Conservation (phyloP, 208 protist species). For the Leishmania major region DNA sequence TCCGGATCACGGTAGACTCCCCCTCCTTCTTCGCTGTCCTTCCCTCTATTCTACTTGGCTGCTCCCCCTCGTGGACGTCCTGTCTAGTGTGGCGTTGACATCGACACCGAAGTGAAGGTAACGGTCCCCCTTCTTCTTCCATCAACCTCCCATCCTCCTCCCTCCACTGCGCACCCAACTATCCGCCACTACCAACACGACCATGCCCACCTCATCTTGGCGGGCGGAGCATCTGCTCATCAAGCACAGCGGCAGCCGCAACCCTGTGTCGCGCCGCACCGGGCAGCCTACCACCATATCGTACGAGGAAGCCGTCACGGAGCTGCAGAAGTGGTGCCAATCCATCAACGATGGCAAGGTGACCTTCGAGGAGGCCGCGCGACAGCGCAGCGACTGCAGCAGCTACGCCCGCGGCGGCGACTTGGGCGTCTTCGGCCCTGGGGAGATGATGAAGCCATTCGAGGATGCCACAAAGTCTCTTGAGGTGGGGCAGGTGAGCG, state of each 20-base stretch:
- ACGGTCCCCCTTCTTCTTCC: background rate
- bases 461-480: slow-evolving; percentile 88
- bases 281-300: slow-evolving; percentile 61
- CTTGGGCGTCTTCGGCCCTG: slow-evolving; percentile 86
- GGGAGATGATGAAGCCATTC: slow-evolving; percentile 95
- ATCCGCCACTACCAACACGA: background rate
- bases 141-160: no score
- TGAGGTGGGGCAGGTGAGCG: slow-evolving; percentile 84
- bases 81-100: background rate
- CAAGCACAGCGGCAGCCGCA: slow-evolving; percentile 90
- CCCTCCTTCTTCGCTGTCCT: background rate
- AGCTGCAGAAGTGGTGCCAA: slow-evolving; percentile 75
- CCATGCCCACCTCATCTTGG: slow-evolving; percentile 43
- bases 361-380: slow-evolving; percentile 84
- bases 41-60: background rate
- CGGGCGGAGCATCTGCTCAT: slow-evolving; percentile 87
- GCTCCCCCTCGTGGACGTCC: background rate
- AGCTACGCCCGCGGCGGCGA: slow-evolving; percentile 84
- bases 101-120: background rate
- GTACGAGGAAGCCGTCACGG: slow-evolving; percentile 71
- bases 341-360: slow-evolving; percentile 70
- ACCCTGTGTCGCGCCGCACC: slow-evolving; percentile 89
- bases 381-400: slow-evolving; percentile 89
- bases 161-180: background rate
- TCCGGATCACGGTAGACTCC: background rate